These are phyloP conservation scores for Rugonectria rugulosa DNA, from an alignment of 2,329 filamentous ascomycete genomes.

Conservation along the genomic window DNA sequence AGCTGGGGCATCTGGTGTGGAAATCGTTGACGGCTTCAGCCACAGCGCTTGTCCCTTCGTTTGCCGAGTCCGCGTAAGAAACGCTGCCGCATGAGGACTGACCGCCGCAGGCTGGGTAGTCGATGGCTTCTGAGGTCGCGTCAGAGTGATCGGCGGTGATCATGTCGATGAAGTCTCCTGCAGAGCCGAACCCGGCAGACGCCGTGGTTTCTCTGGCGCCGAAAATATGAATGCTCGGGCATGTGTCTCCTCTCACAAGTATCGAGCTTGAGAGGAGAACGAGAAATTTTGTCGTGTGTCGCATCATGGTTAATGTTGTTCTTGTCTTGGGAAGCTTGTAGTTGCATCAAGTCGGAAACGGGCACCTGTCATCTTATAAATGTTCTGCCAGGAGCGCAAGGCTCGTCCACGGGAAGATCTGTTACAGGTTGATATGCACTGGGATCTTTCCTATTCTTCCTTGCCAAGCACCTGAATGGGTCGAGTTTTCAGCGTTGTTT, in stretches of 20 bases:
- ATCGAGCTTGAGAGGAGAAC: slow-evolving; percentile 19
- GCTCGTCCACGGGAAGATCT: too few relatives aligned
- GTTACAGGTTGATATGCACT: too few relatives aligned
- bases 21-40: slow-evolving; percentile 66
- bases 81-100: slow-evolving; percentile 64
- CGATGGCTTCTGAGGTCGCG: slow-evolving; percentile 21
- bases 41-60: slow-evolving; percentile 65
- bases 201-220: slow-evolving; percentile 59
- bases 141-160: slow-evolving; percentile 40
- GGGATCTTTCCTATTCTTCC: too few relatives aligned
- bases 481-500: too few relatives aligned
- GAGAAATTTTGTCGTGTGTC: background rate
- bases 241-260: slow-evolving; percentile 35
- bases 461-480: too few relatives aligned
- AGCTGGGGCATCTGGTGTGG: slow-evolving; percentile 62
- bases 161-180: slow-evolving; percentile 57
- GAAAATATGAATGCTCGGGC: slow-evolving; percentile 54
- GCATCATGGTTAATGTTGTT: background rate
- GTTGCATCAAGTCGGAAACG: too few relatives aligned
- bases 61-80: slow-evolving; percentile 66
- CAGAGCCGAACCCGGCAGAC: slow-evolving; percentile 59
- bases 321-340: background rate
- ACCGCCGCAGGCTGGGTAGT: slow-evolving; percentile 65
- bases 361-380: too few relatives aligned
- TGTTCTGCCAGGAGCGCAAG: too few relatives aligned